Conservation (phyloP, 805 yeast genomes). For the Sporopachydermia lactativora region DNA sequence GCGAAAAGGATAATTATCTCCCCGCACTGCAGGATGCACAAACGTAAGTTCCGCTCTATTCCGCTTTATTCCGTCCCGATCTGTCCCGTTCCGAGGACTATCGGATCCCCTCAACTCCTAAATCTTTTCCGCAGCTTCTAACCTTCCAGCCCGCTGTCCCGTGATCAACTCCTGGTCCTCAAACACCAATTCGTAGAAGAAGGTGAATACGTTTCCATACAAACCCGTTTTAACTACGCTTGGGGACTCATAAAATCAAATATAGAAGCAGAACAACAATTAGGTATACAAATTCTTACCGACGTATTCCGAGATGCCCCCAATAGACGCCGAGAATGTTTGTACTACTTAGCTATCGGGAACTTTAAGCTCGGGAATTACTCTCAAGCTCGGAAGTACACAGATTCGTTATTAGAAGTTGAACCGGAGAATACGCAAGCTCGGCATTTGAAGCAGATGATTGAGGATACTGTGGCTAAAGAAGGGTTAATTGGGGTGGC, state of each 20-base stretch:
- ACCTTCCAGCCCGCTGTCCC: constrained; percentile 42
- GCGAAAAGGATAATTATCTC: background rate
- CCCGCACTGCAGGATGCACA: background rate
- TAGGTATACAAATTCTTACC: constrained; percentile 67
- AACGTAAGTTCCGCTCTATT: background rate
- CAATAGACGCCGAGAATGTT: constrained; percentile 72
- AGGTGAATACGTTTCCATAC: constrained; percentile 65
- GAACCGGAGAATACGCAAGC: constrained; percentile 87
- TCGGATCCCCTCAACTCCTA: too few species aligned
- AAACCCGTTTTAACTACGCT: constrained; percentile 84
- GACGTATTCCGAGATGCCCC: constrained; percentile 64
- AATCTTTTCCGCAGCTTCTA: too few species aligned
- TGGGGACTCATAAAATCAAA: constrained; percentile 86
- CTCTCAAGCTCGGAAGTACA: constrained; percentile 70
- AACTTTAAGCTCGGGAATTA: constrained; percentile 82
- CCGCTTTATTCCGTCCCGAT: too few species aligned
- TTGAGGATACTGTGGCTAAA: constrained; percentile 71
- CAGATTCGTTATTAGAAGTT: constrained; percentile 57
- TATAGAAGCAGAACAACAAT: constrained; percentile 47
- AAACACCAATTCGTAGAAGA: constrained; percentile 69
- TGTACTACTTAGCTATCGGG: constrained; percentile 80
- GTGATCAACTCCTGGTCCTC: constrained; percentile 62
- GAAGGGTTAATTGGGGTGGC: constrained; percentile 89
- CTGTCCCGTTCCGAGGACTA: too few species aligned
- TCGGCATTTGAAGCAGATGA: constrained; percentile 49